A percentile compares a stretch with the other conserved stretches of the same genome.
Conservation (phyloP, 352 stramenopile species). For the Phytophthora sojae region DNA sequence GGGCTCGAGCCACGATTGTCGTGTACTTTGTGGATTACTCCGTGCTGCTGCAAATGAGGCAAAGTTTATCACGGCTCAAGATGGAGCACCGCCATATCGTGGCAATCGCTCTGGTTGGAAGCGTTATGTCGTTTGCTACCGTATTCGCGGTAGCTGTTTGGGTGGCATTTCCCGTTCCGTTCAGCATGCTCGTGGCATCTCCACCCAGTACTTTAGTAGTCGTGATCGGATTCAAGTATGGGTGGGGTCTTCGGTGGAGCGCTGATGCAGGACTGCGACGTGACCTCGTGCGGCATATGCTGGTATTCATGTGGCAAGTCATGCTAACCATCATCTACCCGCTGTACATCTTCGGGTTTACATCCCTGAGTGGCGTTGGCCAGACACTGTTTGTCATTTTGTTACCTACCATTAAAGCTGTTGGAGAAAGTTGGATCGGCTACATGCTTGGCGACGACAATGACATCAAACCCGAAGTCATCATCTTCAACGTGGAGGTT, state of each 20-base stretch:
- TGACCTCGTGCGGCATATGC: neutral
- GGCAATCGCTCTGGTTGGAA: neutral
- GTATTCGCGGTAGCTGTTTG: slow-evolving; percentile 1
- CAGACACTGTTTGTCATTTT: neutral
- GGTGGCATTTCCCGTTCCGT: neutral
- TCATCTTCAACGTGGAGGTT: slow-evolving; percentile 56
- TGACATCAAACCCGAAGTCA: neutral
- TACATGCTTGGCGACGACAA: neutral
- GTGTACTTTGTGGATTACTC: slow-evolving; percentile 5
- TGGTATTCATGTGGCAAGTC: neutral
- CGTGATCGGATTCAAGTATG: neutral
- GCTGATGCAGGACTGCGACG: neutral
- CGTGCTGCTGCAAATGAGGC: neutral
- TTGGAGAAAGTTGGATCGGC: neutral
- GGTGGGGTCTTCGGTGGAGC: neutral
- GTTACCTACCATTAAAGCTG: neutral
- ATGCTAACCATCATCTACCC: neutral
- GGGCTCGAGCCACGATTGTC: neutral
- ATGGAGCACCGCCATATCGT: neutral
- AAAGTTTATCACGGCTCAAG: neutral
- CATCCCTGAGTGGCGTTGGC: neutral
- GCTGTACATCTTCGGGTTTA: neutral
- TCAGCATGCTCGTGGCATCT: slow-evolving; percentile 6
- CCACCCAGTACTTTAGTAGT: neutral
- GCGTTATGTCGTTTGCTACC: neutral